phyloP scores from a whole-genome alignment of 495 filamentous ascomycete genomes.

The Lindgomyces ingoldianus region DNA sequence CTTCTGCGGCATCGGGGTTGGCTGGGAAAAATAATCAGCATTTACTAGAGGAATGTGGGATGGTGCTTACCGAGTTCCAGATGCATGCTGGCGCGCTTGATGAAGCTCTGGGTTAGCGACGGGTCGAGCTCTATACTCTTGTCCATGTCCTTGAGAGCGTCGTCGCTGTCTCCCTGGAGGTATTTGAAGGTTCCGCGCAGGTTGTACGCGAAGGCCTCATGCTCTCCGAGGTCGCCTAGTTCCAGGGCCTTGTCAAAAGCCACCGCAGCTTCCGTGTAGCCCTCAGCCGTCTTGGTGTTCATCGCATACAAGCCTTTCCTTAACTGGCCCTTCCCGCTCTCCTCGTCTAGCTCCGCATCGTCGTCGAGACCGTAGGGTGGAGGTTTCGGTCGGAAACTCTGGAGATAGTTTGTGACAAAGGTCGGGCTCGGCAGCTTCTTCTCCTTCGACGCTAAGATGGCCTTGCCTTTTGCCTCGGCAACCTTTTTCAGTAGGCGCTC shows the following conservation, averaged over 20 bases:
- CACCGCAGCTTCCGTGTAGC: constrained; percentile 80
- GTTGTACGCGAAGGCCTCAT: constrained; percentile 91
- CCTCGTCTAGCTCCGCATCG: constrained; percentile 69
- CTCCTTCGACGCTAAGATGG: constrained; percentile 74
- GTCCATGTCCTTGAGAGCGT: constrained; percentile 79
- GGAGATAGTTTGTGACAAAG: constrained; percentile 97
- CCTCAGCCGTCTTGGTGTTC: constrained; percentile 79
- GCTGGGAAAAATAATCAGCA: constrained; percentile 55
- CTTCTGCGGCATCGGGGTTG: constrained; percentile 79
- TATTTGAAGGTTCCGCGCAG: constrained; percentile 95
- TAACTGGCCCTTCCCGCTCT: constrained; percentile 80
- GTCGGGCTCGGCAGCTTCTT: constrained; percentile 89
- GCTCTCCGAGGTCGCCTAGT: constrained; percentile 70
- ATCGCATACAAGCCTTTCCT: constrained; percentile 78
- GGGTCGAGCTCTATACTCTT: constrained; percentile 91
- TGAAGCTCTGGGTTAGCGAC: constrained; percentile 88
- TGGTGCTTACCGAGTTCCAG: constrained; percentile 79
- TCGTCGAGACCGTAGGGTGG: constrained; percentile 84
- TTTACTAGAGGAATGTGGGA: background rate
- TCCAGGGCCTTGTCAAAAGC: constrained; percentile 89
- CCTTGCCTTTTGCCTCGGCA: constrained; percentile 86
- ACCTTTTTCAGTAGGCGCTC: constrained; percentile 96
- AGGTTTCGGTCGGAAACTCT: constrained; percentile 85
- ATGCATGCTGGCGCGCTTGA: constrained; percentile 98
- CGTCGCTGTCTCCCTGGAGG: constrained; percentile 79